Evolutionary conservation across 1,284 basidiomycete genomes (phyloP), one percentile per base, ranked within the genome.

Genomic region (Austroboletus niveus): DNA sequence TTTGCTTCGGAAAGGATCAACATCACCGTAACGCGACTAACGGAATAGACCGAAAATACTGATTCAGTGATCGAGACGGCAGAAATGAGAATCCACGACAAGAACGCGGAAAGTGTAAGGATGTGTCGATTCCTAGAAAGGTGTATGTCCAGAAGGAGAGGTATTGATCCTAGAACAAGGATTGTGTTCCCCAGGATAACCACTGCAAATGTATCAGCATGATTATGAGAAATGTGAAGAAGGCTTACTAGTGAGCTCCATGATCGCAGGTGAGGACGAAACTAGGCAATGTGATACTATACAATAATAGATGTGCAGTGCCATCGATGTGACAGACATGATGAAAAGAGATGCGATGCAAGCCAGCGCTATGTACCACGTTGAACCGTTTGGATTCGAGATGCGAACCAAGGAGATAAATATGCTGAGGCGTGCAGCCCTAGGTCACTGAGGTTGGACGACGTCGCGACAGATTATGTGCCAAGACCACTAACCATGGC

Each of bases 391-490:
- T n/a, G 52, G 52, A 32, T 45, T 52, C 20, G 55, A 32, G 35
- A 57, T 43, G 15, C 57, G 57, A 29, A 57, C 36, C 9, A 58
- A 43, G 20, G 54, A 57, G 42, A 53, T 38, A 35, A 58, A 51
- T 9, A 58, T 42, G 32, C 50, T 57, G 29, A 57, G 36, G 10
- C 57, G 55, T 17, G 51, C 47, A 10, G 45, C 8, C 50, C 57
- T 57, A 20, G 14, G 34, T 9, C 22, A 20, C 29, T 7, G 34
- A 14, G 15, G 34, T 47, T 30, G 41, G 31, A 42, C 30, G 24
- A 32, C 30, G 15, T 6, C 20, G 31, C 29, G 8, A 11, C 22
- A 29, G 15, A 29, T 8, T 24, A 39, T 9, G 10, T n/a, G 6
- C 38, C 8, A 20, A 6, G 17, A 22, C 20, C 12, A 36, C 44